Conservation (phyloP, 352 stramenopile genomes). For the Vaucheria bursata region DNA sequence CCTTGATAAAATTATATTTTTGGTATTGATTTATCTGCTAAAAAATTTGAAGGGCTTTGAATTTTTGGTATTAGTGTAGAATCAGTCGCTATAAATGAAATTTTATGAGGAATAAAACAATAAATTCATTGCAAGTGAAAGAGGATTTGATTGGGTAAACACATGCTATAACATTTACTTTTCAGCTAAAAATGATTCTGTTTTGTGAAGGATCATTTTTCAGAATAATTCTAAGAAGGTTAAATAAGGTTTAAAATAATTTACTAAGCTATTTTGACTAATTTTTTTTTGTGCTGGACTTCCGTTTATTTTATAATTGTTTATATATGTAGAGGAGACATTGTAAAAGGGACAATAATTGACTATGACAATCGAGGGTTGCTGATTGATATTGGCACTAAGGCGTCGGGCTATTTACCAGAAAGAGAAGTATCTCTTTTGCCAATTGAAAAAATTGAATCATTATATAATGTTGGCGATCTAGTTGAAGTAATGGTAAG, state of each 20-base stretch:
- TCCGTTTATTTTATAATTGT: background rate
- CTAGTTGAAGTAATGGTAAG: background rate
- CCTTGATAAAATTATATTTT: too few species aligned
- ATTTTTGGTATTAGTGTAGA: too few species aligned
- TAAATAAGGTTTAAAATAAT: background rate
- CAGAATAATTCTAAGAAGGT: background rate
- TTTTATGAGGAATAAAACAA: too few species aligned
- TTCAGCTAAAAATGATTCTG: too few species aligned
- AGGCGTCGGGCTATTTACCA: conserved; percentile 46
- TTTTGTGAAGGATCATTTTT: too few species aligned
- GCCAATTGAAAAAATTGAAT: background rate
- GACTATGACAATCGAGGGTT: conserved; percentile 41
- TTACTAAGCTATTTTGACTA: background rate
- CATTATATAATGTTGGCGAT: background rate
- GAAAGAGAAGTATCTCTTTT: conserved; percentile 17
- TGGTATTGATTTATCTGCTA: too few species aligned
- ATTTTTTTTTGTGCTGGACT: background rate
- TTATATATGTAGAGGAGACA: conserved; percentile 25
- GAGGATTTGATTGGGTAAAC: too few species aligned
- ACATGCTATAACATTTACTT: too few species aligned
- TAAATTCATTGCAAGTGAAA: too few species aligned
- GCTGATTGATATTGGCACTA: conserved; percentile 50
- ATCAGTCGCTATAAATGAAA: too few species aligned
- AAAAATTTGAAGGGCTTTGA: too few species aligned
- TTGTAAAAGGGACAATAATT: conserved; percentile 42